A percentile compares a stretch with the other conserved stretches of the same genome.
Conservation (phyloP, 805 yeast genomes). For the Yamadazyma ubonensis region DNA sequence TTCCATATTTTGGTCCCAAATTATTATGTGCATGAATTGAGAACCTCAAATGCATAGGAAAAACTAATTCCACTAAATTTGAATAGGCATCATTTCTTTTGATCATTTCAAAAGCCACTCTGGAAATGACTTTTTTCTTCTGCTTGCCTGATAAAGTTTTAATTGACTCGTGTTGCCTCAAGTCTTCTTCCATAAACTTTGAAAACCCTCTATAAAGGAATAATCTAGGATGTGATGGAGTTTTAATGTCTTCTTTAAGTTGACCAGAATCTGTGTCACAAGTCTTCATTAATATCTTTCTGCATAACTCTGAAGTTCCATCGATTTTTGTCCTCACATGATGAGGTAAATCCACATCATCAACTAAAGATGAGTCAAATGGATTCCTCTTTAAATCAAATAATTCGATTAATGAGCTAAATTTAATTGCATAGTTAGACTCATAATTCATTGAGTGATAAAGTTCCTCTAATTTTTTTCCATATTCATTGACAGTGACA, state of each 20-base stretch:
- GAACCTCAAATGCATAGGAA: constrained; percentile 58
- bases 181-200: constrained; percentile 59
- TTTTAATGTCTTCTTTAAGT: constrained; percentile 32
- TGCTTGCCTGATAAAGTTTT: constrained; percentile 42
- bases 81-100: constrained; percentile 65
- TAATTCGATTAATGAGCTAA: constrained; percentile 36
- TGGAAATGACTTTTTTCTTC: constrained; percentile 50
- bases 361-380: constrained; percentile 18
- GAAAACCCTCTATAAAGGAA: constrained; percentile 56
- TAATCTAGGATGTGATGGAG: constrained; percentile 49
- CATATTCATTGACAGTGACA: constrained; percentile 49
- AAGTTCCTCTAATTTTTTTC: constrained; percentile 42
- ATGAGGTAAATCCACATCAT: constrained; percentile 27
- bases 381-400: constrained; percentile 23
- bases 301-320: constrained; percentile 31
- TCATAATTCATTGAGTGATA: constrained; percentile 23
- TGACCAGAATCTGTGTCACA: constrained; percentile 41
- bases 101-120: constrained; percentile 63
- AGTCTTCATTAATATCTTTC: constrained; percentile 34
- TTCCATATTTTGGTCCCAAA: constrained; percentile 59
- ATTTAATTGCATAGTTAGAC: constrained; percentile 21
- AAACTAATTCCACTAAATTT: constrained; percentile 56
- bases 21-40: constrained; percentile 64
- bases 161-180: constrained; percentile 42
- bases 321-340: constrained; percentile 34